Percentiles rank a stretch among this genome's conserved stretches.
Conservation (phyloP, 2,329 filamentous ascomycete genomes). For the Aspergillus ustus region DNA sequence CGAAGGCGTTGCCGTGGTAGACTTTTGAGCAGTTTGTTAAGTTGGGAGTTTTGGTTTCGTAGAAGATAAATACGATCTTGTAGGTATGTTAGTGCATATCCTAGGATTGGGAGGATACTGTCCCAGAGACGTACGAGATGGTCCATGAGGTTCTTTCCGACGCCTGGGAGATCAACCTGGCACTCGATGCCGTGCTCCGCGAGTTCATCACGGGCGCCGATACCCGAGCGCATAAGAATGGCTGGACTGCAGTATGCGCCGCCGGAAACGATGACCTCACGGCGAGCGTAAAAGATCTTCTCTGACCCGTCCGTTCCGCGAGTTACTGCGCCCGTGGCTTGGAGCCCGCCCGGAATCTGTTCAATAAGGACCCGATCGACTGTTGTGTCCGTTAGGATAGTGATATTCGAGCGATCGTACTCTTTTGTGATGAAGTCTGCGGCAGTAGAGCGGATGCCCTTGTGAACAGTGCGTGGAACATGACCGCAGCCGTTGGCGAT, state of each 20-base stretch:
- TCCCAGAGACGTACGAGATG: conserved; percentile 48
- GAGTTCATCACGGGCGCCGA: conserved; percentile 54
- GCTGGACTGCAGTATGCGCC: conserved; percentile 58
- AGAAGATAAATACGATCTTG: conserved; percentile 64
- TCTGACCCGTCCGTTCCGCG: conserved; percentile 38
- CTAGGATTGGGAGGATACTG: neutral
- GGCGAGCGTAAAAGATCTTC: conserved; percentile 45
- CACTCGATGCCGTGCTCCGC: conserved; percentile 49
- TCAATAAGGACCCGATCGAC: conserved; percentile 60
- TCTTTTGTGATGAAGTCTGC: conserved; percentile 58
- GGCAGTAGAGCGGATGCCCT: conserved; percentile 58
- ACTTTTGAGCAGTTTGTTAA: conserved; percentile 63
- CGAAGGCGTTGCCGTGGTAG: conserved; percentile 59
- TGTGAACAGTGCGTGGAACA: conserved; percentile 56
- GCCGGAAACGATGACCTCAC: conserved; percentile 55
- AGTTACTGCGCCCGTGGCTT: conserved; percentile 44
- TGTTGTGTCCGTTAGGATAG: conserved; percentile 53
- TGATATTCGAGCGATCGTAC: conserved; percentile 51
- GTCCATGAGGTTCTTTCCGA: conserved; percentile 60
- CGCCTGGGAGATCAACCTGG: conserved; percentile 53
- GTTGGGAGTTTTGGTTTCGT: conserved; percentile 58
- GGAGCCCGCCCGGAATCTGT: conserved; percentile 38
- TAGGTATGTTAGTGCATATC: conserved; percentile 12
- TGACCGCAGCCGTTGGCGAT: conserved; percentile 62
- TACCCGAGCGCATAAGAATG: conserved; percentile 59